Base-by-base conservation (phyloP, 176 grass and related monocot species). In the Eleusine coracana region DNA sequence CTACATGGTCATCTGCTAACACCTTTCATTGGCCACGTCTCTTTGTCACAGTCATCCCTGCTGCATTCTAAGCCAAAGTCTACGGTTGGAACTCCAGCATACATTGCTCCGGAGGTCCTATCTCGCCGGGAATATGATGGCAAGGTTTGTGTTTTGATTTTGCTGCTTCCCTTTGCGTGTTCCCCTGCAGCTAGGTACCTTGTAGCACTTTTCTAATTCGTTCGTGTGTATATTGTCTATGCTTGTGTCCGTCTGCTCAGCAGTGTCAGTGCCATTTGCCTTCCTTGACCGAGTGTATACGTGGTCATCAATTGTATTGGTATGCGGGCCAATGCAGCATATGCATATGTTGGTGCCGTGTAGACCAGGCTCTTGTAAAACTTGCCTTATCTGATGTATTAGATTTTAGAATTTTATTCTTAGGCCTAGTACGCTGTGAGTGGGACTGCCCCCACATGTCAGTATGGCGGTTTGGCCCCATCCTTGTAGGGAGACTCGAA, bases 21-120 rank as follows among this genome's bases (percentile, higher is more conserved):
- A 31, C 31, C 63, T 77, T 70, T 80, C 68, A 88, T 76, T 79
- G 73, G 77, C 44, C 39, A 72, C 70, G 6, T 75, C 82, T 83
- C 12, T 55, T 78, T 27, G 51, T 75, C 39, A 29, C 81, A 94
- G 92, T 94, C 92, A 44, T 87, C 89, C 7, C 70, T 94, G 76
- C 89, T 94, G 52, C 92, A 94, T 69, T 94, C 92, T 3, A 88
- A 88, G 63, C 92, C 92, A 10, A 94, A 94, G 79, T 94, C 92
- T 15, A 91, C 92, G 5, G 92, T 94, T 15, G 92, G 92, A 14
- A 94, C 92, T 79, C 92, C 92, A 20, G 92, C 92, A 4, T 94
- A 94, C 77, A 94, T 94, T 44, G 92, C 92, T 76, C 92, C 92
- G 3, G 92, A 94, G 78, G 92, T 94, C 66, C 92, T 94, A 23